Conservation (phyloP, 305 asterid species). For the Fraxinus angustifolia region DNA sequence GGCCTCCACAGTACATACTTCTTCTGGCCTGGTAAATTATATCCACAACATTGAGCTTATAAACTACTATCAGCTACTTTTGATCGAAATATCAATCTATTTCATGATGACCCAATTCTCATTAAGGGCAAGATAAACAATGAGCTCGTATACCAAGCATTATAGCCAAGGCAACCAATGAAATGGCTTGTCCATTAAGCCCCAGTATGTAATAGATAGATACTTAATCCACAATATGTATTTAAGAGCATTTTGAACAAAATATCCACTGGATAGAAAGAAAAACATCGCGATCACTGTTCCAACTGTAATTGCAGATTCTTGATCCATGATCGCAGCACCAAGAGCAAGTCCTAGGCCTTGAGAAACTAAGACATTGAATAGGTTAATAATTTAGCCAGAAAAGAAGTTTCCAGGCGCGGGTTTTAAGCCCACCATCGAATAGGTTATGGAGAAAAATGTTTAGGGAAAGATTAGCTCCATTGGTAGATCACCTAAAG, state of each 20-base stretch:
- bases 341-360: constrained; percentile 84
- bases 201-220: constrained; percentile 50
- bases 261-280: constrained; percentile 62
- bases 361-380: constrained; percentile 50
- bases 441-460: constrained; percentile 56
- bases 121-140: constrained; percentile 69
- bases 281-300: constrained; percentile 60
- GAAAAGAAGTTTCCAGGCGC: constrained; percentile 36
- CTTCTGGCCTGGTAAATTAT: background rate
- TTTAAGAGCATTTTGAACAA: constrained; percentile 57
- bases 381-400: constrained; percentile 44
- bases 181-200: constrained; percentile 28
- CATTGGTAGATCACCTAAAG: constrained; percentile 76
- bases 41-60: background rate
- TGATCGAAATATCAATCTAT: constrained; percentile 18
- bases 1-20: background rate
- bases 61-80: background rate
- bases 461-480: constrained; percentile 68
- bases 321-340: constrained; percentile 63
- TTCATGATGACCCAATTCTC: constrained; percentile 66
- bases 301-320: constrained; percentile 56
- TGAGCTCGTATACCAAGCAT: constrained; percentile 62
- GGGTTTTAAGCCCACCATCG: constrained; percentile 70
- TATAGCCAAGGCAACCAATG: constrained; percentile 42
- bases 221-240: constrained; percentile 72